Conservation (phyloP, 2,329 filamentous ascomycete genomes). For the Penicillium sp. region DNA sequence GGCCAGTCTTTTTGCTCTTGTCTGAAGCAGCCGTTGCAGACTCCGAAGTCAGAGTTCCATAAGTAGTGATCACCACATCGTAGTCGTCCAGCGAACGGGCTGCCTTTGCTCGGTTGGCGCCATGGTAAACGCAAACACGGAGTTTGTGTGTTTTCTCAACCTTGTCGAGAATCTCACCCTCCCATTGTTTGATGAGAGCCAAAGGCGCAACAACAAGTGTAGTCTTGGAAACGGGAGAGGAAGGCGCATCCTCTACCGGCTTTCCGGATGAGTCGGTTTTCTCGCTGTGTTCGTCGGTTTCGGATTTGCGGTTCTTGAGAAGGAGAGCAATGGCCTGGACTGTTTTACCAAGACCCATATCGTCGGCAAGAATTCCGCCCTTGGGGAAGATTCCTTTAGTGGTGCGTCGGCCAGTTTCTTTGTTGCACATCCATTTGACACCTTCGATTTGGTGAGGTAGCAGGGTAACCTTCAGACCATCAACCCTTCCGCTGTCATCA, state of each 20-base stretch:
- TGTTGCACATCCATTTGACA: conserved; percentile 89
- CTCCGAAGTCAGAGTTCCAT: conserved; percentile 90
- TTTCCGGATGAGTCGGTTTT: conserved; percentile 39
- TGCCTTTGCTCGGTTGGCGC: conserved; percentile 74
- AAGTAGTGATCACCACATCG: conserved; percentile 95
- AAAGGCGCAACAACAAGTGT: conserved; percentile 91
- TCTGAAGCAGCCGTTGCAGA: conserved; percentile 60
- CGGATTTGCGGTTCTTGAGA: conserved; percentile 71
- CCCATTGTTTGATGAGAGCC: conserved; percentile 95
- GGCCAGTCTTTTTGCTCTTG: conserved; percentile 65
- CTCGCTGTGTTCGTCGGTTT: conserved; percentile 33
- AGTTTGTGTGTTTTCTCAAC: conserved; percentile 65
- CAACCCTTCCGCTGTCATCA: conserved; percentile 60
- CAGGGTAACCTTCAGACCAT: conserved; percentile 80
- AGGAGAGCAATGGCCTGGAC: conserved; percentile 88
- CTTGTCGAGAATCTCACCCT: conserved; percentile 82
- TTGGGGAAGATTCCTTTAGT: conserved; percentile 73
- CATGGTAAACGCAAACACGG: conserved; percentile 85
- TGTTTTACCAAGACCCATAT: conserved; percentile 94
- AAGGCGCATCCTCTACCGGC: conserved; percentile 39
- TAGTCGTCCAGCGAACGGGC: conserved; percentile 72
- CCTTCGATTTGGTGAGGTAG: conserved; percentile 93
- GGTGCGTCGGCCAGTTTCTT: conserved; percentile 81
- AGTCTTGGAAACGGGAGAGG: conserved; percentile 67
- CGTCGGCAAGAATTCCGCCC: conserved; percentile 90